Evolutionary conservation across 805 yeast species (phyloP), one percentile per base, ranked within the genome.

Genomic region (Ascoidea tarda): DNA sequence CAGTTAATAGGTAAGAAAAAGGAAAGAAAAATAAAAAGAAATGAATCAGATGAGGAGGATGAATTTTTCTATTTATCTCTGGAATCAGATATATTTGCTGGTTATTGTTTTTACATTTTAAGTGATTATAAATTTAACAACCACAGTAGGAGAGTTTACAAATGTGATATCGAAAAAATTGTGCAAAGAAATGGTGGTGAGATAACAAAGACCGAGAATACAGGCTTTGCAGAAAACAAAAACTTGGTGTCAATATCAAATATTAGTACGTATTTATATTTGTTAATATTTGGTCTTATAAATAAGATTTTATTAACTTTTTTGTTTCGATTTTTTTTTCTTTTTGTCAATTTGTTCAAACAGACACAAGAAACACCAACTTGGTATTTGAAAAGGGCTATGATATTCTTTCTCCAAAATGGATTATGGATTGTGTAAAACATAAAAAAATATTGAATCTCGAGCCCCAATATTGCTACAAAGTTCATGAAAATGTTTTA

Each of bases 371-470:
- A 4, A 72, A 71, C 50, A 73, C 77, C 2, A 59, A 57, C 2
- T 63, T 64, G 1, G 54, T 77, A n/a, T 58, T 62, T 8, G 63
- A 68, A n/a, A 54, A 63, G 16, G 84, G 84, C 0, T 77, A 73
- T 58, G 86, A 82, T 59, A 69, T 91, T 0, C 61, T 88, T 6
- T 72, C 66, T 51, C 88, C 95, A 0, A 63, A 67, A 33, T 91
- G 96, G 96, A 62, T 87, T 5, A 69, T 79, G 48, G 90, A 86
- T 57, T 80, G 93, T 58, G 66, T 86, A 2, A 60, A 63, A 16
- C 62, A 68, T 12, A 59, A 63, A 1, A 51, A 59, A 2, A 49
- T 79, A 1, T 63, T 87, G 0, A 73, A 72, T 1, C 58, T 84
- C 5, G 95, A 86, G 58, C 84, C 87, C 0, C 60, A 63, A 21